phyloP scores from a whole-genome alignment of 2,329 filamentous ascomycete genomes.

The Diaporthe destruens region DNA sequence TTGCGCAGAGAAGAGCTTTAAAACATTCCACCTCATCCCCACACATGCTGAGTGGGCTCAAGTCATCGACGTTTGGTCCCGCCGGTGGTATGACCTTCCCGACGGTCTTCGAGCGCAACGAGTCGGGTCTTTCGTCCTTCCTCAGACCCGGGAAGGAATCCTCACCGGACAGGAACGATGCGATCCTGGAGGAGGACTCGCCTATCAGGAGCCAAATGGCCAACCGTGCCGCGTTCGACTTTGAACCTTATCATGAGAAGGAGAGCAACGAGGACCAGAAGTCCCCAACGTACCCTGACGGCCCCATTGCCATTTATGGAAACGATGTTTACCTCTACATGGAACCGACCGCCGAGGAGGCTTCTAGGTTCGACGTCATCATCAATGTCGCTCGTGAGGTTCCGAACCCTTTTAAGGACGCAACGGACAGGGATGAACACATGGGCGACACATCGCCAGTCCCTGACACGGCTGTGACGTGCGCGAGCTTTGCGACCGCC shows the following conservation, averaged over 20 bases:
- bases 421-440: conserved; percentile 45
- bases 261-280: conserved; percentile 83
- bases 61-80: conserved; percentile 71
- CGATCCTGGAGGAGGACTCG: conserved; percentile 68
- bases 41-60: conserved; percentile 72
- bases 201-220: conserved; percentile 73
- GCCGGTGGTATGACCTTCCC: conserved; percentile 74
- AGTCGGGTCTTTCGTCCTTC: conserved; percentile 70
- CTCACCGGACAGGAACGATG: conserved; percentile 52
- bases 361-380: conserved; percentile 82
- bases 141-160: conserved; percentile 63
- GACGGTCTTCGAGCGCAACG: conserved; percentile 70
- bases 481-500: conserved; percentile 70
- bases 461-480: conserved; percentile 69
- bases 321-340: conserved; percentile 83
- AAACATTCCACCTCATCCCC: conserved; percentile 78
- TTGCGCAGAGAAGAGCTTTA: conserved; percentile 71
- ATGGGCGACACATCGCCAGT: conserved; percentile 58
- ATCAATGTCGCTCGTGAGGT: conserved; percentile 89
- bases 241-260: conserved; percentile 74
- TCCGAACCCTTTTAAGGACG: conserved; percentile 75
- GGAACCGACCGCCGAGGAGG: conserved; percentile 83
- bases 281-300: conserved; percentile 84
- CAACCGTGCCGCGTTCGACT: conserved; percentile 68
- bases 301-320: conserved; percentile 84